phyloP scores from a whole-genome alignment of 169 alveolate species.

The Eimeria acervulina region DNA sequence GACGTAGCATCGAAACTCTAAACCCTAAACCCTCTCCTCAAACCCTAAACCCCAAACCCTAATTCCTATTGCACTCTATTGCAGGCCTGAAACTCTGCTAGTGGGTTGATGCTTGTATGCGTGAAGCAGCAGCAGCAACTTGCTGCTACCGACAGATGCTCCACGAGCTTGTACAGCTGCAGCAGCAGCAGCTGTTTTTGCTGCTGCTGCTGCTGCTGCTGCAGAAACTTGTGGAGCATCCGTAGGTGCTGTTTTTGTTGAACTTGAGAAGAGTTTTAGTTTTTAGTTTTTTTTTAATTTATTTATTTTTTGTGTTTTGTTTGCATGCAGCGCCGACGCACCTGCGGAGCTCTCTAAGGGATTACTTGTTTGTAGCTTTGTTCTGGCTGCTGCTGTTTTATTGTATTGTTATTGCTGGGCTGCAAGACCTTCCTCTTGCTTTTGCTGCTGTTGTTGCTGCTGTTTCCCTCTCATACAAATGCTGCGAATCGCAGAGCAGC shows the following conservation, averaged over 20 bases:
- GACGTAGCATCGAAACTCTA: constrained; percentile 13
- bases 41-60: too few species aligned
- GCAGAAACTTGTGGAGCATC: background rate
- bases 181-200: background rate
- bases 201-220: background rate
- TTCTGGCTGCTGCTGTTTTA: constrained; percentile 67
- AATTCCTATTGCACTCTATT: too few species aligned
- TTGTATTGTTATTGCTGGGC: constrained; percentile 15
- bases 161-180: too few species aligned
- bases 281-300: background rate
- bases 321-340: constrained; percentile 3
- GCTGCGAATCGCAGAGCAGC: constrained; percentile 23
- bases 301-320: background rate
- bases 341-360: background rate
- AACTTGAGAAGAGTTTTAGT: too few species aligned
- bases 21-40: background rate
- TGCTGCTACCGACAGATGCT: too few species aligned
- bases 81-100: too few species aligned
- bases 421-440: constrained; percentile 43
- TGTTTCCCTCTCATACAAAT: constrained; percentile 59
- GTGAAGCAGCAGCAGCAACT: too few species aligned
- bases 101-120: too few species aligned
- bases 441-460: constrained; percentile 26
- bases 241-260: background rate
- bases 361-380: background rate